Evolutionary conservation across 768 basidiomycete genomes (phyloP).

Genomic region (Tephrocybe sp.): DNA sequence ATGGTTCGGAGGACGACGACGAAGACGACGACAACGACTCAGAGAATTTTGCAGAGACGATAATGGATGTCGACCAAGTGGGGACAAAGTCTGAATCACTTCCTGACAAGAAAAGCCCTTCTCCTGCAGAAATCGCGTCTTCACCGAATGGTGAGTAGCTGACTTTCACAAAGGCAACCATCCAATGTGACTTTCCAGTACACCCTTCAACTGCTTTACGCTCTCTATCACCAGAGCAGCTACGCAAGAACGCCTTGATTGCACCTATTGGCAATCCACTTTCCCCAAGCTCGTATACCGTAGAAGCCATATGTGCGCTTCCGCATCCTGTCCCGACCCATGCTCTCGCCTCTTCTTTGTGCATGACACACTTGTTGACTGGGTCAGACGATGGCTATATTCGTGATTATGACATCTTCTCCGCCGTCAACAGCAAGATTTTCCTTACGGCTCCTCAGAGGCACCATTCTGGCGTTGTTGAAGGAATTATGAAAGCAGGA

Average conservation of each 20-base stretch:
- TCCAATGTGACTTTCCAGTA: constrained; percentile 11
- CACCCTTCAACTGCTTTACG: constrained; percentile 23
- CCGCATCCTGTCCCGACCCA: constrained; percentile 89
- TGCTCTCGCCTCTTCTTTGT: constrained; percentile 80
- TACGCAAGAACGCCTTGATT: constrained; percentile 47
- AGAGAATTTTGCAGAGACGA: constrained; percentile 24
- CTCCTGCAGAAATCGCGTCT: constrained; percentile 7
- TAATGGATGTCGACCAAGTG: constrained; percentile 25
- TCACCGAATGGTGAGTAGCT: constrained; percentile 12
- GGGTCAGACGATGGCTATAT: constrained; percentile 95
- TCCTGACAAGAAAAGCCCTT: constrained; percentile 9
- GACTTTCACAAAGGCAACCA: neutral
- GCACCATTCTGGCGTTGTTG: constrained; percentile 87
- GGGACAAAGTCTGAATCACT: constrained; percentile 20
- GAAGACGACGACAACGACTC: constrained; percentile 45
- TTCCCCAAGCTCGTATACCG: constrained; percentile 67
- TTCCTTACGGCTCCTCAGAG: constrained; percentile 88
- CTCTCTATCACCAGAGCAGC: constrained; percentile 53
- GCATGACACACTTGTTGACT: constrained; percentile 86
- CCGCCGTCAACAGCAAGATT: constrained; percentile 83
- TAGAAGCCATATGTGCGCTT: constrained; percentile 90
- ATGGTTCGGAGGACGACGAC: constrained; percentile 48
- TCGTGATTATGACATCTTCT: constrained; percentile 88
- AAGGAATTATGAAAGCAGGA: constrained; percentile 88
- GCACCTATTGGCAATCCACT: constrained; percentile 28